Evolutionary conservation across 2,329 filamentous ascomycete species (phyloP).

Genomic region (Arthrobotrys conoides): DNA sequence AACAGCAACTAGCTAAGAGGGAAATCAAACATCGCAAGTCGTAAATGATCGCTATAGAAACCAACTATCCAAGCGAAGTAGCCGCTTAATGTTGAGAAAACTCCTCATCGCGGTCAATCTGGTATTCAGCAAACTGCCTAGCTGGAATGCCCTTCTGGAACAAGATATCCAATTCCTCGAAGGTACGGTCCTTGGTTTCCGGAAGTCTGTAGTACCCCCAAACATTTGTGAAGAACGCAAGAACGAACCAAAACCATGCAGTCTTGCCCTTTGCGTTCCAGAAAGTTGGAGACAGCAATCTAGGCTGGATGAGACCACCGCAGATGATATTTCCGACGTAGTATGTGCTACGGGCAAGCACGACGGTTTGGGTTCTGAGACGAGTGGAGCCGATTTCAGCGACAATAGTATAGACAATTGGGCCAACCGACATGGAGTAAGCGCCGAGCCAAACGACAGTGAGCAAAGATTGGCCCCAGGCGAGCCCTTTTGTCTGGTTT

Average conservation of each 20-base stretch:
- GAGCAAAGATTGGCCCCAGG: slow-evolving; percentile 68
- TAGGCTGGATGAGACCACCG: slow-evolving; percentile 67
- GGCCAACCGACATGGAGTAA: slow-evolving; percentile 69
- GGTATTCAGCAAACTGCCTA: slow-evolving; percentile 67
- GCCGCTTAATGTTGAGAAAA: slow-evolving; percentile 37
- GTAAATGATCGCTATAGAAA: slow-evolving; percentile 37
- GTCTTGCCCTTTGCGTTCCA: slow-evolving; percentile 60
- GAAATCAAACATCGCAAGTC: slow-evolving; percentile 38
- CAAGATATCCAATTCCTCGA: slow-evolving; percentile 69
- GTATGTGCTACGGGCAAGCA: slow-evolving; percentile 68
- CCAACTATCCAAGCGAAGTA: background rate
- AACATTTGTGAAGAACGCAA: slow-evolving; percentile 66
- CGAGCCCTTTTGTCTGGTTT: slow-evolving; percentile 66
- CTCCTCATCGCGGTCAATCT: slow-evolving; percentile 66
- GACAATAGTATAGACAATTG: slow-evolving; percentile 69
- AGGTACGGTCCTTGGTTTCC: slow-evolving; percentile 69
- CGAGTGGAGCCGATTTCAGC: slow-evolving; percentile 69
- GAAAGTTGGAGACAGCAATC: slow-evolving; percentile 61
- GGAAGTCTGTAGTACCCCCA: slow-evolving; percentile 69
- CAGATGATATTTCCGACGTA: slow-evolving; percentile 68
- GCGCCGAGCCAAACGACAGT: slow-evolving; percentile 68
- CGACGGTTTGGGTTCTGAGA: slow-evolving; percentile 70
- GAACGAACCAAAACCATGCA: slow-evolving; percentile 68
- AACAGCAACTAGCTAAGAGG: slow-evolving; percentile 44
- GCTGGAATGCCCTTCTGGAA: slow-evolving; percentile 67